Conservation (phyloP, 2,329 filamentous ascomycete species). For the Claviceps quebecensis region DNA sequence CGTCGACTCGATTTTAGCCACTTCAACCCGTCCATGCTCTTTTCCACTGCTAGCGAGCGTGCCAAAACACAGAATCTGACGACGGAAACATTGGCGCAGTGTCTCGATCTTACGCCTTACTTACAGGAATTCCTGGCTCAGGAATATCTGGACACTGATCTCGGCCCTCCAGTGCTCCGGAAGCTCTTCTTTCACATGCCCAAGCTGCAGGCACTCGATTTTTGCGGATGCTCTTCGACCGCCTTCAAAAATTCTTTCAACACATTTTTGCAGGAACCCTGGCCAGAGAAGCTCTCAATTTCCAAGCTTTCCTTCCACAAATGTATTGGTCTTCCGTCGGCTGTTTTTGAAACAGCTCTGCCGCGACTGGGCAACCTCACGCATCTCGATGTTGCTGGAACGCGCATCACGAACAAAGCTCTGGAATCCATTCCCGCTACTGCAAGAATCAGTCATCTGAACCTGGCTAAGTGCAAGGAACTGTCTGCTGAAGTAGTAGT, state of each 20-base stretch:
- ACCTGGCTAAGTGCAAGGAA: constrained; percentile 60
- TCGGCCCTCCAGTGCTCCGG: constrained; percentile 51
- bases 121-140: constrained; percentile 67
- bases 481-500: constrained; percentile 54
- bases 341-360: constrained; percentile 54
- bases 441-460: constrained; percentile 62
- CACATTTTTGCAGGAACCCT: constrained; percentile 35
- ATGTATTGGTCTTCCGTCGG: constrained; percentile 54
- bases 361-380: constrained; percentile 58
- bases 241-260: constrained; percentile 53
- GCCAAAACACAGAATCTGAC: constrained; percentile 64
- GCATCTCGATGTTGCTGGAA: constrained; percentile 68
- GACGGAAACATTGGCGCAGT: constrained; percentile 55
- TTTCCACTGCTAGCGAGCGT: constrained; percentile 61
- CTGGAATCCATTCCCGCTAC: constrained; percentile 56
- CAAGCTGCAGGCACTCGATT: constrained; percentile 54
- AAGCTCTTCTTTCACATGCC: constrained; percentile 58
- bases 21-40: constrained; percentile 68
- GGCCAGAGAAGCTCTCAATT: constrained; percentile 43
- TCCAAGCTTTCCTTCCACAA: constrained; percentile 64
- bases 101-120: constrained; percentile 56
- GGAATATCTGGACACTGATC: constrained; percentile 67
- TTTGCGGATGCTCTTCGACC: constrained; percentile 60
- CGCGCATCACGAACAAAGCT: constrained; percentile 58
- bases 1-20: constrained; percentile 73